A percentile compares a stretch with the other conserved stretches of the same genome.
Conservation (phyloP, 1,284 basidiomycete genomes). For the Lentinula novae-zelandiae region DNA sequence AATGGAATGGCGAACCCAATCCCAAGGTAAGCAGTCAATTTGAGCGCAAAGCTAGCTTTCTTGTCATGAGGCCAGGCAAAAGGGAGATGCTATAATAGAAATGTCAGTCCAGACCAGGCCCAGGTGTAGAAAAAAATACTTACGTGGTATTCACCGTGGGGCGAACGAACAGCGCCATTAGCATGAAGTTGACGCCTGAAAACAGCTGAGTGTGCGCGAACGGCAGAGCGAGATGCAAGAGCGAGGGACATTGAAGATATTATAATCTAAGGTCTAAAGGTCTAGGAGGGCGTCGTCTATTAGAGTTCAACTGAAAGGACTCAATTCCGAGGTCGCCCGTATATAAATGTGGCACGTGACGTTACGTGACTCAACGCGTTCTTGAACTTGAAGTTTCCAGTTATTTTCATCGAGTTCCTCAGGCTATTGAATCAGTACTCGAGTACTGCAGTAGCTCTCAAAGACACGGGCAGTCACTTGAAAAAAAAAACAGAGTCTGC, state of each 20-base stretch:
- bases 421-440: too few species aligned
- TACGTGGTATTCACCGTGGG: conserved; percentile 62
- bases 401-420: too few species aligned
- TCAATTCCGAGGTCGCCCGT: neutral
- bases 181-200: conserved; percentile 32
- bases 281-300: neutral
- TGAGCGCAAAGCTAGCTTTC: conserved; percentile 54
- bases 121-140: conserved; percentile 17
- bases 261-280: neutral
- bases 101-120: conserved; percentile 4
- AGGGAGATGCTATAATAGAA: conserved; percentile 57
- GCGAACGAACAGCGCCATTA: conserved; percentile 33
- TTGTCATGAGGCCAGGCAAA: conserved; percentile 57
- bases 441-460: too few species aligned
- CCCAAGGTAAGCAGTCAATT: conserved; percentile 50
- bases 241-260: conserved; percentile 7
- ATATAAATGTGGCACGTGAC: neutral
- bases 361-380: too few species aligned
- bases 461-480: too few species aligned
- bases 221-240: conserved; percentile 14
- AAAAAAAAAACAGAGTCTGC: too few species aligned
- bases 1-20: conserved; percentile 68
- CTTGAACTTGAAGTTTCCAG: too few species aligned
- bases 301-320: neutral
- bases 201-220: conserved; percentile 18